phyloP scores from a whole-genome alignment of 805 yeast genomes.

The Myxozyma sirexii region DNA sequence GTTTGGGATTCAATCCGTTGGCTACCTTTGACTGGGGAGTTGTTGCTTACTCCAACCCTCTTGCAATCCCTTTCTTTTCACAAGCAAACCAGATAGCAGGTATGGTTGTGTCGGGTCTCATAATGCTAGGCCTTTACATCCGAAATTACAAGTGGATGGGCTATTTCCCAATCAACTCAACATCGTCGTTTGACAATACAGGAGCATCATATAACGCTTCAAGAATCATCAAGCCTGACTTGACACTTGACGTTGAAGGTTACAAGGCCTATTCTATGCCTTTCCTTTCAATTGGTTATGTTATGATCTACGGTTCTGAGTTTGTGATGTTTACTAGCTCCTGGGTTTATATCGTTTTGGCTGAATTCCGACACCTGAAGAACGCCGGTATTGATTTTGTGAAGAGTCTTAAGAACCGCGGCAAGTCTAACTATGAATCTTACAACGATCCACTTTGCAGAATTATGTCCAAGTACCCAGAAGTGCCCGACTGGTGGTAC shows the following conservation, averaged over 20 bases:
- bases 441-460: constrained; percentile 47
- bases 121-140: constrained; percentile 54
- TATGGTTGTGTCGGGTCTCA: constrained; percentile 41
- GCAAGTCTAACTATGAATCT: not conserved
- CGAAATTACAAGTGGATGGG: constrained; percentile 50
- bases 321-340: constrained; percentile 57
- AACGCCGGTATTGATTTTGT: constrained; percentile 15
- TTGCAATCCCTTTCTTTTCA: constrained; percentile 47
- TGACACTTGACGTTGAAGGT: constrained; percentile 49
- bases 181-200: constrained; percentile 42
- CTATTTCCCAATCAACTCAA: constrained; percentile 50
- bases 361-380: constrained; percentile 42
- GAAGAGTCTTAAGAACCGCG: constrained; percentile 5
- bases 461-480: constrained; percentile 58
- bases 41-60: constrained; percentile 47
- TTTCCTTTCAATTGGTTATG: constrained; percentile 54
- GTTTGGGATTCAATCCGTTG: constrained; percentile 67
- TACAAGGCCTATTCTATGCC: constrained; percentile 66
- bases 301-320: constrained; percentile 55
- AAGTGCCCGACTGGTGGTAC: constrained; percentile 54
- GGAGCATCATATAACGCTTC: constrained; percentile 50
- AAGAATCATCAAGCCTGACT: constrained; percentile 48
- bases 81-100: too few relatives aligned
- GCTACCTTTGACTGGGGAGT: constrained; percentile 66
- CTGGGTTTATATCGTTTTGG: constrained; percentile 51